Conservation (phyloP, 176 grass and related monocot genomes). For the Lolium perenne region DNA sequence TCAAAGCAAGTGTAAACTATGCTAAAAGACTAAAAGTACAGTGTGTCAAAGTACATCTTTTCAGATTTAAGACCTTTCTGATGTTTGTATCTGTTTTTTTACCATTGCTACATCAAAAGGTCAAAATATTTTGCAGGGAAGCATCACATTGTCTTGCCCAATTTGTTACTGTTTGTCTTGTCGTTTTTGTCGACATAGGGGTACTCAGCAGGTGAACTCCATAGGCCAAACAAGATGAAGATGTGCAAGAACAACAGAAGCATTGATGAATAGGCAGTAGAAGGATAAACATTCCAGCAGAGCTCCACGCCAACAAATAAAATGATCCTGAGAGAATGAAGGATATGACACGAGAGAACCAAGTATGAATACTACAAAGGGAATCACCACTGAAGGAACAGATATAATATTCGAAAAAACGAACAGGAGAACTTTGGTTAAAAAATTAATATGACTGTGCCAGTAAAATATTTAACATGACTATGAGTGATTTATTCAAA, state of each 20-base stretch:
- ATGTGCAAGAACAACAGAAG: constrained; percentile 69
- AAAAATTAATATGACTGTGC: background rate
- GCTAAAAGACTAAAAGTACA: background rate
- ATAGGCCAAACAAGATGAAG: constrained; percentile 72
- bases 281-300: constrained; percentile 97
- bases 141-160: background rate
- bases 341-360: constrained; percentile 15
- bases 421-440: background rate
- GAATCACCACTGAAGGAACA: background rate
- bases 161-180: constrained; percentile 39
- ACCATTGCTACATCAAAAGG: background rate
- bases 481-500: background rate
- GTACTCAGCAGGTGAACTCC: constrained; percentile 62
- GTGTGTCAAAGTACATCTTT: background rate
- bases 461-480: background rate
- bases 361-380: background rate
- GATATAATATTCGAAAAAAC: background rate
- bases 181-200: constrained; percentile 50
- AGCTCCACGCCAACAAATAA: constrained; percentile 73
- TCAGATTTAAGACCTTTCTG: constrained; percentile 10
- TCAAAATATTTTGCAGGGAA: background rate
- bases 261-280: constrained; percentile 81
- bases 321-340: constrained; percentile 61
- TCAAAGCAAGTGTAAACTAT: background rate
- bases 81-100: background rate